Conservation (phyloP, 108 stramenopile species). For the Fragilariopsis cylindrus region DNA sequence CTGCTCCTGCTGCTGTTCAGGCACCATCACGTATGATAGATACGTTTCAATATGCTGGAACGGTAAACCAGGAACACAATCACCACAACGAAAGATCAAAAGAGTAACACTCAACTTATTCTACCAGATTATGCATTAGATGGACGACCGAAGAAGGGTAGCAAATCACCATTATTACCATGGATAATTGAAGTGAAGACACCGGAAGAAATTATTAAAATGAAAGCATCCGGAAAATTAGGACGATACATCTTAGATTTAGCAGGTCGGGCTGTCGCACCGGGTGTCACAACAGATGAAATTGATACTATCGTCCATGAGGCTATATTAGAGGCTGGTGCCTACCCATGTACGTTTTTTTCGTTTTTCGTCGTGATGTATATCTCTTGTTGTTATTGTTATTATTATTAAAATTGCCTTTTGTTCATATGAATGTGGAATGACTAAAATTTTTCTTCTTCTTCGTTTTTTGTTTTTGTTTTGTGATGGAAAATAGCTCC, state of each 20-base stretch:
- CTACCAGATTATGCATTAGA: slow-evolving; percentile 83
- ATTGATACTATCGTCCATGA: slow-evolving; percentile 94
- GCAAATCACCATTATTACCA: slow-evolving; percentile 40
- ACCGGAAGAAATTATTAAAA: slow-evolving; percentile 87
- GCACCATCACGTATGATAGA: background rate
- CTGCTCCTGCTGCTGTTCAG: background rate
- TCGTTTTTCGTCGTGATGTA: no score
- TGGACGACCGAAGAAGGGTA: slow-evolving; percentile 63
- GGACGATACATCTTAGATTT: slow-evolving; percentile 93
- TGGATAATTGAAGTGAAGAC: slow-evolving; percentile 92
- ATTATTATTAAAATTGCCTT: no score
- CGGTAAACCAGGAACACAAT: slow-evolving; percentile 67
- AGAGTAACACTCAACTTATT: slow-evolving; percentile 22
- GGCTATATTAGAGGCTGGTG: slow-evolving; percentile 58
- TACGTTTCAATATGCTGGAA: slow-evolving; percentile 72
- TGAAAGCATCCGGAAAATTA: slow-evolving; percentile 82
- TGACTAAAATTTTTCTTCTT: slow-evolving; percentile 1
- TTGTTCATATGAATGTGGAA: background rate
- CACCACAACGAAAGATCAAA: slow-evolving; percentile 61
- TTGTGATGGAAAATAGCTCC: slow-evolving; percentile 45
- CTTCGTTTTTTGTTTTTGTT: background rate
- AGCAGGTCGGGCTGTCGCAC: slow-evolving; percentile 78
- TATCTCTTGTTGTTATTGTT: no score
- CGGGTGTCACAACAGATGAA: slow-evolving; percentile 91
- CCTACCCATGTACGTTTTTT: slow-evolving; percentile 3